These are phyloP conservation scores for Symbiodinium natans DNA, from an alignment of 73 alveolate genomes.

Conservation along the genomic window DNA sequence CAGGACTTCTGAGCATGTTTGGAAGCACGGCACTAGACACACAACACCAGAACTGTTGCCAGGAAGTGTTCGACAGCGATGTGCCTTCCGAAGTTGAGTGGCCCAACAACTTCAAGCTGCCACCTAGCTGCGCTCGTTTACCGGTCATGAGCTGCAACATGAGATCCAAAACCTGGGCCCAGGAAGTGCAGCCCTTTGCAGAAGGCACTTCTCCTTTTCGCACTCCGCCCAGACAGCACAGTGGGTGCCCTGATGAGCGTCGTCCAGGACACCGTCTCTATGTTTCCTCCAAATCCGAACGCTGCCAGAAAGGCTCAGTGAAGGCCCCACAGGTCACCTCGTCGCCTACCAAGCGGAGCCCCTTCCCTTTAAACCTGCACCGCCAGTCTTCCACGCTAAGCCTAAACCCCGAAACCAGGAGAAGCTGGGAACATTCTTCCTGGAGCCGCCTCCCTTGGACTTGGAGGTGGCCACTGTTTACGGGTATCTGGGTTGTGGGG, in stretches of 20 bases:
- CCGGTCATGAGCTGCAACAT: too few relatives aligned
- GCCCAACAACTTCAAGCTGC: constrained; percentile 92
- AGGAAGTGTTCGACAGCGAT: constrained; percentile 89
- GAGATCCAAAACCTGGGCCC: too few relatives aligned
- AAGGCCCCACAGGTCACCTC: too few relatives aligned
- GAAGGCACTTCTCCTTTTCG: constrained; percentile 52
- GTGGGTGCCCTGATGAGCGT: constrained; percentile 50
- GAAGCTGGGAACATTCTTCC: constrained; percentile 95
- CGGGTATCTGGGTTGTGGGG: too few relatives aligned
- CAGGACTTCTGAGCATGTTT: constrained; percentile 22
- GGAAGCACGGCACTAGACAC: too few relatives aligned
- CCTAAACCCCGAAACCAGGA: too few relatives aligned
- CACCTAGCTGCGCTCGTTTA: neutral
- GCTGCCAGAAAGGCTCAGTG: too few relatives aligned
- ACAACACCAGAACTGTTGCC: too few relatives aligned
- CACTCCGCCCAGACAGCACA: constrained; percentile 78
- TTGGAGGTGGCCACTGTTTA: constrained; percentile 94
- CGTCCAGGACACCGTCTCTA: constrained; percentile 23
- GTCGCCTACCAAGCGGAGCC: too few relatives aligned
- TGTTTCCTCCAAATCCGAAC: too few relatives aligned
- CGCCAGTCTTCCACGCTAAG: too few relatives aligned
- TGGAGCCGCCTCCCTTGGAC: constrained; percentile 99
- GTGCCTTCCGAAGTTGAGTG: constrained; percentile 81
- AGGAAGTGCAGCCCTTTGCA: constrained; percentile 89
- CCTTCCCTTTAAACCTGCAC: too few relatives aligned